These are phyloP conservation scores for Exophiala aquamarina DNA, from an alignment of 2,329 filamentous ascomycete genomes.

Conservation along the genomic window DNA sequence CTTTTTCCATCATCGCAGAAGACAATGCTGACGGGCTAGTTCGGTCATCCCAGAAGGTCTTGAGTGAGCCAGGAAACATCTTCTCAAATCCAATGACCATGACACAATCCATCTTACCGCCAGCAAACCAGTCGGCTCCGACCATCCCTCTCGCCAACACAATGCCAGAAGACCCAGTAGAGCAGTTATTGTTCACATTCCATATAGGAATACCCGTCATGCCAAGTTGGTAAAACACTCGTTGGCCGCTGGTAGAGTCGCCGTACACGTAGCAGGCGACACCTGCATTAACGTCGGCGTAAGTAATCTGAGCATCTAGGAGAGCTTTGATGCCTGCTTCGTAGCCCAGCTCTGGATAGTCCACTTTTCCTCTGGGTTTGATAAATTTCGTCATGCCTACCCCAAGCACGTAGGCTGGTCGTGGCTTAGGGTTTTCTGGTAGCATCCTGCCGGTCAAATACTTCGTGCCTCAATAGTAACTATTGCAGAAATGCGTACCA, in stretches of 20 bases:
- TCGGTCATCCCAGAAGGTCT: constrained; percentile 81
- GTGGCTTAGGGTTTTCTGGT: not conserved
- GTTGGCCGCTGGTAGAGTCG: constrained; percentile 90
- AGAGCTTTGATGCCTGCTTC: constrained; percentile 36
- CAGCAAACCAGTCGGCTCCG: constrained; percentile 38
- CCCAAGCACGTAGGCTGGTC: constrained; percentile 80
- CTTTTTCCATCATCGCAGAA: constrained; percentile 76
- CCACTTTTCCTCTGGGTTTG: constrained; percentile 38
- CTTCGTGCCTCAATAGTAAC: too few species aligned
- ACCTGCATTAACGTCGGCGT: constrained; percentile 93
- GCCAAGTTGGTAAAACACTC: constrained; percentile 98
- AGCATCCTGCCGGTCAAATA: too few species aligned
- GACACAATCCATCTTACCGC: constrained; percentile 82
- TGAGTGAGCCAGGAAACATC: constrained; percentile 90
- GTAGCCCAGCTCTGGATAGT: constrained; percentile 35
- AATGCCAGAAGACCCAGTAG: constrained; percentile 88
- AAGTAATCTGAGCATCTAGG: constrained; percentile 85
- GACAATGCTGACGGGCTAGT: constrained; percentile 74
- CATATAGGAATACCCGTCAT: constrained; percentile 95
- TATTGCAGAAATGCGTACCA: too few species aligned
- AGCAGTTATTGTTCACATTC: constrained; percentile 99
- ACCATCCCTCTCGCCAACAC: constrained; percentile 81
- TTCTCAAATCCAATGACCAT: constrained; percentile 96
- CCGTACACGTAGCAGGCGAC: constrained; percentile 98
- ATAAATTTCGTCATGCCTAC: constrained; percentile 99